Evolutionary conservation across 257 asterid species (phyloP), one percentile per base, ranked within the genome.

Genomic region (Henckelia pumila): DNA sequence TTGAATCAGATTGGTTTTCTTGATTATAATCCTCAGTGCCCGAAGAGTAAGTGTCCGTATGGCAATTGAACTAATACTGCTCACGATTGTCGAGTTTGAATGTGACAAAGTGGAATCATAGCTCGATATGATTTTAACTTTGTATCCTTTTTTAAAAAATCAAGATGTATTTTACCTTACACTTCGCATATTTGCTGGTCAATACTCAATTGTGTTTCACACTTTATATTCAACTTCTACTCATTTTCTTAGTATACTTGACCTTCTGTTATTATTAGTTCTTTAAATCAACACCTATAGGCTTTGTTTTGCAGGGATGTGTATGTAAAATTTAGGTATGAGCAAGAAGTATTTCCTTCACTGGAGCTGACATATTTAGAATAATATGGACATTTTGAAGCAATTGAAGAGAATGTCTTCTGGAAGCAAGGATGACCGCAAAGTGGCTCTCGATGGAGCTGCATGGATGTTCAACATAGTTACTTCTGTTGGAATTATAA

Each of bases 381-480:
- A 50, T 50, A 49, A 4, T 21, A 24, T 69, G 72, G 28, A 30
- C 37, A 44, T 61, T 60, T 77, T 56, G 79, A 73, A 68, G 69
- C 64, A 53, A 69, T 24, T 26, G 77, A 74, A 68, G 60, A 82
- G 57, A 75, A 83, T 81, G 95, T 32, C 88, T 24, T 52, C 32
- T 9, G 56, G 79, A 53, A 74, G 70, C 77, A 85, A 89, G 78
- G 90, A 82, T 69, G 87, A 81, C 47, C 57, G 77, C 70, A 86
- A 83, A 71, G 74, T 59, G 70, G 26, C 80, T 40, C 67, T 77
- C 60, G 92, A 85, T 74, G 23, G 62, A 23, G 92, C 84, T 2
- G 90, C 96, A 33, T 89, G 90, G 95, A 13, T 69, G 62, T 85
- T 85, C 79, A 86, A 86, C 55, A 79, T 89, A 28, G 84, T 85